A percentile compares a stretch with the other conserved stretches of the same genome.
phyloP scores from a whole-genome alignment of 1,284 basidiomycete genomes.

The Macrocystidia cucumis region DNA sequence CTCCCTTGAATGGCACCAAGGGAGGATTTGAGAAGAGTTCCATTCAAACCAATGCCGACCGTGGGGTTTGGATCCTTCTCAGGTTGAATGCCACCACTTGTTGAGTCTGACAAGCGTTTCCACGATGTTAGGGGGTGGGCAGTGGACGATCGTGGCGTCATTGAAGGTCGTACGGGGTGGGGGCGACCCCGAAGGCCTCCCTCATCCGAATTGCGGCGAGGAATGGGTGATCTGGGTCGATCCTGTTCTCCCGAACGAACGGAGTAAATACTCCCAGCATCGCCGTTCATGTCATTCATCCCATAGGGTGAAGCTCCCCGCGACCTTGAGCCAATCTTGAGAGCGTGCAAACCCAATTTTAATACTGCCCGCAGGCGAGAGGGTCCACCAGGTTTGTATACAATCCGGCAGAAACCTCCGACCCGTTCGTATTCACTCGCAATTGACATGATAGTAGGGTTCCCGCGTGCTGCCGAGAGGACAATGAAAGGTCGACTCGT shows the following conservation, averaged over 20 bases:
- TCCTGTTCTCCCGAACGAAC: no score
- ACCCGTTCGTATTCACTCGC: constrained; percentile 67
- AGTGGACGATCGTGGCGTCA: constrained; percentile 42
- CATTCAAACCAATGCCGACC: constrained; percentile 39
- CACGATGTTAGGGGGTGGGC: constrained; percentile 36
- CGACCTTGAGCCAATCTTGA: constrained; percentile 37
- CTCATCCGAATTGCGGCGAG: constrained; percentile 51
- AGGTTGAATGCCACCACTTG: constrained; percentile 16
- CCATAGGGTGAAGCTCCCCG: constrained; percentile 14
- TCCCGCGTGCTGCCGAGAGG: constrained; percentile 65
- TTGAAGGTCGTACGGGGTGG: constrained; percentile 25
- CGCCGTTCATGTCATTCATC: constrained; percentile 6
- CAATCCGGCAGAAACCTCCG: constrained; percentile 82
- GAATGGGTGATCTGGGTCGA: constrained; percentile 16
- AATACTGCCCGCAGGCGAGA: constrained; percentile 64
- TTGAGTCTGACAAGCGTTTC: constrained; percentile 21
- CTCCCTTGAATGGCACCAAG: constrained; percentile 35
- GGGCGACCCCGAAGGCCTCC: constrained; percentile 10
- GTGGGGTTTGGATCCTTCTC: constrained; percentile 24
- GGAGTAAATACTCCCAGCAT: constrained; percentile 7
- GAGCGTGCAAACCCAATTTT: constrained; percentile 63
- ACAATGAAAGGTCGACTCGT: constrained; percentile 66
- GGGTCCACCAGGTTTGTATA: constrained; percentile 90
- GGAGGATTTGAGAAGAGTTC: constrained; percentile 55
- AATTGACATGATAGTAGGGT: constrained; percentile 52